Evolutionary conservation across 2,329 filamentous ascomycete species (phyloP).

Genomic region (Pseudocercospora cruenta): DNA sequence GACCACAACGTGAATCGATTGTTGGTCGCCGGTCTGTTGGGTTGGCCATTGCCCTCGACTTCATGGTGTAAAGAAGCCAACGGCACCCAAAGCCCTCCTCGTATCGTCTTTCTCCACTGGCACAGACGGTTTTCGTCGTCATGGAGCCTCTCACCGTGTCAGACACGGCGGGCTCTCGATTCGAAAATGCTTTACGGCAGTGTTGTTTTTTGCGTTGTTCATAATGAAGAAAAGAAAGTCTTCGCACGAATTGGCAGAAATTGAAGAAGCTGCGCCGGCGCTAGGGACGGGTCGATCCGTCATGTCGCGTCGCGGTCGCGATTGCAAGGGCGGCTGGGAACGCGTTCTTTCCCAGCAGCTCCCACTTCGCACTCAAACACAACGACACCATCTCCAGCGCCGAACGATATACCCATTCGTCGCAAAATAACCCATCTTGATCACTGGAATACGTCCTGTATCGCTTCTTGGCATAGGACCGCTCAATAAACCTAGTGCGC

Average conservation of each 20-base stretch:
- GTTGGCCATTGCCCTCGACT: constrained; percentile 45
- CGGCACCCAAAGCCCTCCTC: constrained; percentile 45
- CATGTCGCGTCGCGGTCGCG: constrained; percentile 7
- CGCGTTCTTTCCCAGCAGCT: constrained; percentile 5
- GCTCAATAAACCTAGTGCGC: not conserved
- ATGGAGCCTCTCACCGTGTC: constrained; percentile 42
- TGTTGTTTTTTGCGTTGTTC: constrained; percentile 45
- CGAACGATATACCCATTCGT: not conserved
- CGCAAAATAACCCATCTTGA: not conserved
- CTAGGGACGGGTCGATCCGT: constrained; percentile 7
- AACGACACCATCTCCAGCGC: not conserved
- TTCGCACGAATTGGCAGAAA: constrained; percentile 4
- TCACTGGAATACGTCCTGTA: not conserved
- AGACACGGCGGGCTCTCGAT: constrained; percentile 41
- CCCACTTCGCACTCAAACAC: not conserved
- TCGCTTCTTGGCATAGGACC: not conserved
- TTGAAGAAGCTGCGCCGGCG: constrained; percentile 5
- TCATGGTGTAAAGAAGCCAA: constrained; percentile 39
- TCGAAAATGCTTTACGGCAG: constrained; percentile 47
- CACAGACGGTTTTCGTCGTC: constrained; percentile 46
- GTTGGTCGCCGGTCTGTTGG: constrained; percentile 1
- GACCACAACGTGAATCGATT: not conserved
- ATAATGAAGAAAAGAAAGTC: constrained; percentile 31
- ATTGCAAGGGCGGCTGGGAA: not conserved
- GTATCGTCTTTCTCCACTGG: constrained; percentile 41